Percentiles rank a stretch among this genome's conserved stretches.
Conservation (phyloP, 768 basidiomycete genomes). For the Termitomyces sp. region DNA sequence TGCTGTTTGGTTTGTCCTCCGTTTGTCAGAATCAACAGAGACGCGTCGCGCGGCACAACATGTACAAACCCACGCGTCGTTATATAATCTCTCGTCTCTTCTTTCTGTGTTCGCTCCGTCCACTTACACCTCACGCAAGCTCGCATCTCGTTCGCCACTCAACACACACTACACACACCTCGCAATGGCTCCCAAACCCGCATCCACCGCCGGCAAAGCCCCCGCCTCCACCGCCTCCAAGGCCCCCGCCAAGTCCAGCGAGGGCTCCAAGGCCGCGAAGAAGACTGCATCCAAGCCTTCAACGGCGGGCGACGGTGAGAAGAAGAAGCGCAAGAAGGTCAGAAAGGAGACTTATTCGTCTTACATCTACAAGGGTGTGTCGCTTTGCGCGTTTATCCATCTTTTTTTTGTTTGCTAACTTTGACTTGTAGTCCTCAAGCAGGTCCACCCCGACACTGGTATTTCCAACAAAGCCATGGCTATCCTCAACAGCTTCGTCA, state of each 20-base stretch:
- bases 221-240: constrained; percentile 68
- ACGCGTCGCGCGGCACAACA: constrained; percentile 39
- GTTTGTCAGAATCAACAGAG: constrained; percentile 30
- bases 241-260: constrained; percentile 65
- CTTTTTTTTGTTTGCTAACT: neutral
- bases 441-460: constrained; percentile 98
- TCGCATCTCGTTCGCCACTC: neutral
- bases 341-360: constrained; percentile 93
- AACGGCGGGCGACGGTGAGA: constrained; percentile 58
- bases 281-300: constrained; percentile 57
- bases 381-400: neutral
- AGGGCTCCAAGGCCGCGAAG: constrained; percentile 71
- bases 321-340: constrained; percentile 86
- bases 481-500: constrained; percentile 89
- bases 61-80: constrained; percentile 39
- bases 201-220: constrained; percentile 79
- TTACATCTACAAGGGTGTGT: constrained; percentile 88
- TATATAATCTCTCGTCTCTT: constrained; percentile 34
- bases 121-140: constrained; percentile 14
- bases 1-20: neutral
- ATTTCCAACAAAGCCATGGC: constrained; percentile 98
- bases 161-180: constrained; percentile 9
- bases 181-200: constrained; percentile 76
- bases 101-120: constrained; percentile 25
- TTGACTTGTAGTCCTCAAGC: constrained; percentile 72